Percentiles rank a stretch among this genome's conserved stretches.
Evolutionary conservation across 1,284 basidiomycete species (phyloP).

Genomic region (Omphalotus olearius): DNA sequence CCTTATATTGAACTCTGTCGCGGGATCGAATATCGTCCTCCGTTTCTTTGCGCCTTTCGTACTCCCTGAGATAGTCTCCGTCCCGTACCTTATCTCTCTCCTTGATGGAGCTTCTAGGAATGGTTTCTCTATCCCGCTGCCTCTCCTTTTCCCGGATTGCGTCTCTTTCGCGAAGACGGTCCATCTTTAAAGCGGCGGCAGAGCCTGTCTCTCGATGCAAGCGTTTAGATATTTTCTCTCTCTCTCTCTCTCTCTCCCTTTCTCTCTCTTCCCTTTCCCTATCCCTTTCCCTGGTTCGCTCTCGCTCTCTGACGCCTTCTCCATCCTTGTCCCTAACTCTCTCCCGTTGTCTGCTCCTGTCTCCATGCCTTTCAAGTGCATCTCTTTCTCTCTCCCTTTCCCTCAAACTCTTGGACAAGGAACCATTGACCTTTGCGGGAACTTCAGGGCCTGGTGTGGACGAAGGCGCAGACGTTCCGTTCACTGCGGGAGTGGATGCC

Average conservation of each 20-base stretch:
- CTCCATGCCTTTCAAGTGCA: conserved; percentile 6
- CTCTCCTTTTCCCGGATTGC: conserved; percentile 11
- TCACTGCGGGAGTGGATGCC: conserved; percentile 1
- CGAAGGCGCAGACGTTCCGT: conserved; percentile 2
- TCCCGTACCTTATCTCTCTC: conserved; percentile 13
- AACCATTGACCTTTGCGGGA: conserved; percentile 15
- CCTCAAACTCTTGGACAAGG: conserved; percentile 10
- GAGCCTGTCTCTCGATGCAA: background rate
- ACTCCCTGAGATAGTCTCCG: conserved; percentile 12
- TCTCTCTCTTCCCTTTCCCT: conserved; percentile 10
- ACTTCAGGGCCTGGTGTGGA: conserved; percentile 14
- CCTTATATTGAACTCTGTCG: background rate
- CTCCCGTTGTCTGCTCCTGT: conserved; percentile 16
- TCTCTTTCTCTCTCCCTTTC: conserved; percentile 13
- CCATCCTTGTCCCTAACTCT: conserved; percentile 16
- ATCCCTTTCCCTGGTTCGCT: conserved; percentile 10
- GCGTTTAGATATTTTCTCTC: conserved; percentile 6
- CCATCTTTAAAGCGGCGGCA: too few relatives aligned
- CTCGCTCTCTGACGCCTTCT: conserved; percentile 12
- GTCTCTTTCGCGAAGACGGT: conserved; percentile 9
- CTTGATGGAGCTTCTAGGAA: background rate
- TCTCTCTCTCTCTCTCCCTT: conserved; percentile 6
- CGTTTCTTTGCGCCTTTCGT: background rate
- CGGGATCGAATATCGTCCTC: background rate
- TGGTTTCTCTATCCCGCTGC: conserved; percentile 9